Evolutionary conservation across 352 stramenopile genomes (phyloP), one percentile per base, ranked within the genome.

Genomic region (Phytophthora ramorum): DNA sequence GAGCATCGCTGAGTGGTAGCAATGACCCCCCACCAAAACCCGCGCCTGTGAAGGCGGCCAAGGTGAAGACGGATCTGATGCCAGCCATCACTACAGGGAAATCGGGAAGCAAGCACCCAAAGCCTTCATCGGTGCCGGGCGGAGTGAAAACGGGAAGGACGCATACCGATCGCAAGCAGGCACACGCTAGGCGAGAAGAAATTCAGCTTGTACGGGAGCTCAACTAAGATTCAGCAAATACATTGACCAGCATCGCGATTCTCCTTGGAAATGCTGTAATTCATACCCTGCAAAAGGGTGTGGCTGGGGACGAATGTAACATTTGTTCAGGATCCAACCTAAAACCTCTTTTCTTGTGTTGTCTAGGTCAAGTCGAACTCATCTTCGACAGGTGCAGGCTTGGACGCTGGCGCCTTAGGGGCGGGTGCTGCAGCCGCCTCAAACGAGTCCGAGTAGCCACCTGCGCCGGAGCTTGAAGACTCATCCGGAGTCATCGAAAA

Each of bases 351-450:
- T 58, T 46, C 22, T 60, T 24, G 47, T 24, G n/a, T 19, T 54
- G 32, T 24, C 62, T 85, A 93, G 34, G 85, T 94, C 28, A 94
- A 76, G 55, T 94, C 85, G 40, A 92, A 86, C 57, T 91, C 85
- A 35, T 92, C 85, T 24, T 91, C 76, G 38, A 77, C 57, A 22
- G 56, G 56, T n/a, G 67, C 58, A 40, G 30, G 52, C 41, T 67
- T 66, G 17, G 65, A 46, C 4, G 44, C 40, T 58, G 59, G 45
- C n/a, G 50, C 50, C 51, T 74, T 74, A 17, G 52, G 16, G 3
- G 69, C 60, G 55, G 66, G 58, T 16, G 60, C 48, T 8, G 55
- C 52, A 41, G 66, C 56, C 6, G 62, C 37, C 24, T 71, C 46
- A 44, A 63, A 64, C 7, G 58, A 56, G 43, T 66, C 41, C 17